Base-by-base conservation (phyloP, 2,329 filamentous ascomycete genomes). In the Didymella sp. region DNA sequence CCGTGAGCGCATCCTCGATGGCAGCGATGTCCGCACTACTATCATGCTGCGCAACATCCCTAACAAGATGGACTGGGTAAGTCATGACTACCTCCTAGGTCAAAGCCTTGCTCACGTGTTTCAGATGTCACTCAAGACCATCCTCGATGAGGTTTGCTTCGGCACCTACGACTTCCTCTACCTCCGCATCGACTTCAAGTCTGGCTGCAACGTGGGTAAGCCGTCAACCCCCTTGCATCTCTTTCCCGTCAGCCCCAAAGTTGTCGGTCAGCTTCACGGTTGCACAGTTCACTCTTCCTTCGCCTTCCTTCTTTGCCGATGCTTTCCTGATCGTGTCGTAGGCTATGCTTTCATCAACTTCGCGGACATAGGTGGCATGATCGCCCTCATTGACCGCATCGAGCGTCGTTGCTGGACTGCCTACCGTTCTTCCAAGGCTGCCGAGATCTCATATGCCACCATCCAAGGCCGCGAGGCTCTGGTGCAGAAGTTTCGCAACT, bases 341-440 rank as follows among this genome's bases (percentile, higher is more conserved):
- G 33, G 95, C 42, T 98, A 98, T 76, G 94, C 92, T 0, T 99
- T 98, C 77, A 92, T 99, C 79, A 97, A 99, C 77, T 97, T 98
- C 67, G 85, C 88, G 40, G 87, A 92, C 73, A 87, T 91, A 0
- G 55, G 61, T 6, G 72, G 71, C 8, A 71, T 76, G 64, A 58
- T 73, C 2, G 53, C 63, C 2, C 63, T 75, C 28, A 60, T 76
- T 25, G 62, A 74, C 13, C 56, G 63, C 17, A 60, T 76, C 33
- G 72, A 75, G 51, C 53, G 60, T 52, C 67, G 66, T 37, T 65
- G 54, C 46, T 91, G 89, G 92, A 89, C 89, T 64, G 89, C 89
- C 63, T 93, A 90, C 79, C 89, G 89, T 69, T 91, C 89, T 33
- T 87, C 91, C 77, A 97, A 96, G 76, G 83, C 91, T 45, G 91